Base-by-base conservation (phyloP, 805 yeast species). In the Saitoella complicata region DNA sequence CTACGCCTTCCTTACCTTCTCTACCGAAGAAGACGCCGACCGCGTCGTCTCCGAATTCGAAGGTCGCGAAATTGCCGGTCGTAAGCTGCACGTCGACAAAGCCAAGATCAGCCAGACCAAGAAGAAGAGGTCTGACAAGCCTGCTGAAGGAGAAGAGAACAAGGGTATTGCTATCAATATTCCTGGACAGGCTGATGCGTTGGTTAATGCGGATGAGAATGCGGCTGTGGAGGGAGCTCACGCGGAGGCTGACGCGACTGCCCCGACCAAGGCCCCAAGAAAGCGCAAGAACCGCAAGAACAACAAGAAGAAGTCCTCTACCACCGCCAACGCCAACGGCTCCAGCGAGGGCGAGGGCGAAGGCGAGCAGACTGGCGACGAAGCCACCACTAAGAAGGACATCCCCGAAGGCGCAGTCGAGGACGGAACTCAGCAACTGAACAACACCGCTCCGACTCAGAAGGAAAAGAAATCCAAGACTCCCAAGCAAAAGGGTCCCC, bases 401-500 rank as follows among this genome's bases (percentile, higher is more conserved):
- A 40, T 10, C n/a, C 32, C n/a, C 9, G 11, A 21, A 21, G 34
- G 31, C 38, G 31, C 32, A 40, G 39, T 21, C 31, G 36, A 34
- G 31, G 47, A 6, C 11, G 47, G 11, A 45, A 45, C 10, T 45
- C 42, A 4, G 43, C 41, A 10, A 7, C 48, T 13, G 43, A 44
- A n/a, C 29, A 38, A 39, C 12, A 45, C 8, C 45, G 21, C 21
- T 21, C 4, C 21, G 4, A 21, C 21, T 4, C 21, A 21, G 4
- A 21, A 46, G 44, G 10, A 41, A 29, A 46, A 51, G 39, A 36
- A 46, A 41, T 39, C 46, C 13, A 32, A 37, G 7, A 48, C 47
- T 29, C 50, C 46, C 45, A 44, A 43, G 45, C 41, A 46, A 41
- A 49, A 50, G 40, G 53, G 49, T 35, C 59, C 64, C 31, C 58